Percentiles rank a stretch among this genome's conserved stretches.
Evolutionary conservation across 345 rosid species (phyloP).

Genomic region (Brassica juncea): DNA sequence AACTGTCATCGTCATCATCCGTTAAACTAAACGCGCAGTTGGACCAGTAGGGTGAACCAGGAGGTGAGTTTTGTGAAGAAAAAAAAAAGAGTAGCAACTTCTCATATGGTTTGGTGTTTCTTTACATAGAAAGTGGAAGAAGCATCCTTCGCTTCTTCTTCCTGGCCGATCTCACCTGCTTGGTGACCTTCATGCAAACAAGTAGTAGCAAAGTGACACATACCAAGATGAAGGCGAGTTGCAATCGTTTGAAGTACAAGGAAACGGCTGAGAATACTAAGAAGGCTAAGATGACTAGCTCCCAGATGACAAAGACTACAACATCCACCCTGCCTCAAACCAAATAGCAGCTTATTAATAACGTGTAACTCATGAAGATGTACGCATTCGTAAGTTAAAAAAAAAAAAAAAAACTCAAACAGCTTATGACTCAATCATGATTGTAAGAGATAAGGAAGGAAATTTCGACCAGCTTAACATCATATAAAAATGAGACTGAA

Average conservation of each 20-base stretch:
- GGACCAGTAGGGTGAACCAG: constrained; percentile 4
- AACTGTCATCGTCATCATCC: constrained; percentile 6
- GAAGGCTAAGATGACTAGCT: constrained; percentile 85
- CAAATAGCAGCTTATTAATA: background rate
- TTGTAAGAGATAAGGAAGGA: background rate
- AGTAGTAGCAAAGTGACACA: constrained; percentile 78
- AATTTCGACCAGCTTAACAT: background rate
- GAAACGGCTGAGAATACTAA: constrained; percentile 94
- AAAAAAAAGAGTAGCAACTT: background rate
- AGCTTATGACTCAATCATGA: background rate
- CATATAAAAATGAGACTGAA: background rate
- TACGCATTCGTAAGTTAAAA: background rate
- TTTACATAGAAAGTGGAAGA: constrained; percentile 92
- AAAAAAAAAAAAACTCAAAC: background rate
- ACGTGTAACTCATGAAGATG: constrained; percentile 15
- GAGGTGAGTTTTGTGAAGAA: constrained; percentile 20
- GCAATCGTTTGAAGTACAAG: constrained; percentile 77
- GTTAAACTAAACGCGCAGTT: background rate
- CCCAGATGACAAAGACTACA: constrained; percentile 92
- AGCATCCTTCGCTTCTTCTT: constrained; percentile 98
- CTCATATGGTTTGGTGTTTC: constrained; percentile 21
- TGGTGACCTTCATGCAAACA: constrained; percentile 84
- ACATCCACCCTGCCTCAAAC: constrained; percentile 88
- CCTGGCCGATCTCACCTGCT: constrained; percentile 81
- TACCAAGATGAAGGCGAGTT: constrained; percentile 74